Evolutionary conservation across 148 eudicot species (phyloP).

Genomic region (Chenopodium berlandieri): DNA sequence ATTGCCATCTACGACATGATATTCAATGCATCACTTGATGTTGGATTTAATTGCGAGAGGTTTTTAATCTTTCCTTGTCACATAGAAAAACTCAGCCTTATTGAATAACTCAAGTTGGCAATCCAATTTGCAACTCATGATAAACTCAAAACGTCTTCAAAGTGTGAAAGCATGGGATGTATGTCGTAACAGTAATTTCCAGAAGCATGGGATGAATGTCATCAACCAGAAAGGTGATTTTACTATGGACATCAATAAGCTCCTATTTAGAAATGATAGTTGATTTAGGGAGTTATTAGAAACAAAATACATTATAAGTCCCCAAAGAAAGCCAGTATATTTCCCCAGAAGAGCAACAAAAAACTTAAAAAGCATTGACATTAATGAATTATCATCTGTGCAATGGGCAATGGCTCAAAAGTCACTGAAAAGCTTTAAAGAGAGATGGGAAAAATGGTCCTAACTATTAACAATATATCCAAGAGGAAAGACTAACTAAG

Average conservation of each 20-base stretch:
- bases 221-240: not conserved
- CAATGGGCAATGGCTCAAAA: constrained; percentile 5
- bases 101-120: too few relatives aligned
- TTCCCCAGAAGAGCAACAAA: not conserved
- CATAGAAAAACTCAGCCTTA: too few relatives aligned
- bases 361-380: not conserved
- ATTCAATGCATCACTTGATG: too few relatives aligned
- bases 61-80: too few relatives aligned
- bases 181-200: too few relatives aligned
- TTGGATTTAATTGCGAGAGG: too few relatives aligned
- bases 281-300: not conserved
- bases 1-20: too few relatives aligned
- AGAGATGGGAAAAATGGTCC: constrained; percentile 9
- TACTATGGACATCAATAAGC: not conserved
- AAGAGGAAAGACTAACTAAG: constrained; percentile 9
- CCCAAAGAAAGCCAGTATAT: not conserved
- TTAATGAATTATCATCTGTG: not conserved
- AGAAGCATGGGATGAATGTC: too few relatives aligned
- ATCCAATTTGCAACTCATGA: too few relatives aligned
- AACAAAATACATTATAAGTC: not conserved
- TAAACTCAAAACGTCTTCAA: not conserved
- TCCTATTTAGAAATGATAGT: too few relatives aligned
- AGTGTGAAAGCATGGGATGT: not conserved
- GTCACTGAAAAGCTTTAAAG: constrained; percentile 14
- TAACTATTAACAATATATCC: constrained; percentile 23